Base-by-base conservation (phyloP, 148 eudicot genomes). In the Rhododendron ovatum region DNA sequence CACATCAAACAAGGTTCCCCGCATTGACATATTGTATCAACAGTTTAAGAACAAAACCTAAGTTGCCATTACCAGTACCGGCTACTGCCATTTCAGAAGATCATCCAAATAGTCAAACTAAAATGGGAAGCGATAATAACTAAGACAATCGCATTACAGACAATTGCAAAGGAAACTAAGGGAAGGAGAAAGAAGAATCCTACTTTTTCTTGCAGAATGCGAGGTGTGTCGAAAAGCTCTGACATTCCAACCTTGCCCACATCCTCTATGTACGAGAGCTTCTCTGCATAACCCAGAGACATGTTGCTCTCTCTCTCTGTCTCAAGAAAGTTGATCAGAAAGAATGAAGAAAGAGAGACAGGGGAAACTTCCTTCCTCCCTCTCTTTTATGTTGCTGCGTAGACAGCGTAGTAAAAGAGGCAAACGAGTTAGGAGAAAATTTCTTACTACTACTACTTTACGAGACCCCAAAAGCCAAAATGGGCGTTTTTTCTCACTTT, bases 221-320 rank as follows among this genome's bases (percentile, higher is more conserved):
- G 88, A 83, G 94, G 88, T 76, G 95, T 78, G 91, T 95, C 96
- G 82, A 95, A 93, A 86, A 91, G 86, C 85, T 94, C 98, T 39
- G 92, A 65, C 98, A 95, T 93, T 89, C 98, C 98, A 86, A 95
- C 96, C 41, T 90, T 90, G 79, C 95, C 98, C 81, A 95, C 98
- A 91, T 95, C 96, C 87, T 95, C 98, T 88, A 89, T 95, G 89
- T 82, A 90, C 0, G 98, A 95, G 76, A 95, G 96, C 91, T 95
- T 95, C 92, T 95, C 92, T 37, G 98, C 98, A 63, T 93, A 95
- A 13, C 98, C 98, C 83, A 95, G 87, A 84, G 98, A 95, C 98
- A 95, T 87, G 37, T 35, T 24, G 45, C 20, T 33, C 85, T 33
- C 85, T 35, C 80, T 48, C 80, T 43, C 84, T 83, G 51, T 57